Base-by-base conservation (phyloP, 2,329 filamentous ascomycete genomes). In the Aspergillus ibericus region DNA sequence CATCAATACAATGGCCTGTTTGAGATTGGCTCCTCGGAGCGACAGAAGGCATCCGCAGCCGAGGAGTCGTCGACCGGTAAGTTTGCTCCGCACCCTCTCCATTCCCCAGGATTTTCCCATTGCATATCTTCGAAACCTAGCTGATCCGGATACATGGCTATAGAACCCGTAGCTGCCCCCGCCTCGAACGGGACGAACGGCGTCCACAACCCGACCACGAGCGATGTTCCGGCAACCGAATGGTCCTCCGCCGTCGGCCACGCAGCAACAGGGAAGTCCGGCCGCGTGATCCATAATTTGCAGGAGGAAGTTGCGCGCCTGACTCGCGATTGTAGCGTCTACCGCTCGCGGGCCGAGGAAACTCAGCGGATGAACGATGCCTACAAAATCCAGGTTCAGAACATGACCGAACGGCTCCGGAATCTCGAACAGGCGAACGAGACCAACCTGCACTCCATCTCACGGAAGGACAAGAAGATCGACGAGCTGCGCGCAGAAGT, bases 211-310 rank as follows among this genome's bases (percentile, higher is more conserved):
- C 57, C 64, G 34, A 65, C 66, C 13, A 70, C 72, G 62, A 66
- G 63, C 55, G 73, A 75, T 48, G 53, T 66, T 16, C 56, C 69
- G 22, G 53, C 63, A 18, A 60, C 70, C n/a, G 76, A 79, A 69
- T 82, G 80, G 80, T 81, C 78, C 10, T 77, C 79, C 1, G 80
- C 80, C 2, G 78, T 82, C 27, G 80, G 80, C 12, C 78, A 81
- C 59, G 80, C 80, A 35, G 75, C 77, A 22, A 78, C 77, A 7
- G 80, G 80, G 38, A 82, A 82, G 66, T 81, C 80, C 2, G 79
- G 80, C 27, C 76, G 80, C 35, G 80, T 82, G 18, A 82, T 82
- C 54, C 79, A 82, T 59, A 78, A 78, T 56, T 68, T 82, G 34
- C 79, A 81, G 66, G 78, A 78, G 61, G 79, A 82, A 48, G 81